Evolutionary conservation across 1,284 basidiomycete genomes (phyloP).

Genomic region (Microbotryum intermedium): DNA sequence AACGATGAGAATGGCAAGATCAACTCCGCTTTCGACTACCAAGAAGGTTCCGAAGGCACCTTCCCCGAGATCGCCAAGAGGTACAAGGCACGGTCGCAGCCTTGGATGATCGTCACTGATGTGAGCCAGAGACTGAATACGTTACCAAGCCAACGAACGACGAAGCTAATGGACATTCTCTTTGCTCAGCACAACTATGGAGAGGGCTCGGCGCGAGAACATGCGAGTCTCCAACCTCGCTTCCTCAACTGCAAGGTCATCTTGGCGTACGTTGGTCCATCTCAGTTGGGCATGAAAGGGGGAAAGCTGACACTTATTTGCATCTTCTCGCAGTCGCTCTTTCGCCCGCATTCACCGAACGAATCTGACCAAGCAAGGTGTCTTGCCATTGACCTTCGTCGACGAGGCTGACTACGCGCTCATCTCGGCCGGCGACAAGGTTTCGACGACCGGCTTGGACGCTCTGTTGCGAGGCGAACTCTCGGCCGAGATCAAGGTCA

Average conservation of each 20-base stretch:
- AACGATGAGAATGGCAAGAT: conserved; percentile 82
- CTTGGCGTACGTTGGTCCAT: conserved; percentile 38
- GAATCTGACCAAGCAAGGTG: conserved; percentile 72
- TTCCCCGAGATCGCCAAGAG: conserved; percentile 84
- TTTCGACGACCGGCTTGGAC: conserved; percentile 52
- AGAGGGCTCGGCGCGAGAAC: conserved; percentile 95
- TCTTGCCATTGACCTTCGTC: conserved; percentile 84
- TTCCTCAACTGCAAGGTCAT: conserved; percentile 63
- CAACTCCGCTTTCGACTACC: conserved; percentile 70
- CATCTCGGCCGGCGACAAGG: conserved; percentile 68
- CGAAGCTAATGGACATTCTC: neutral
- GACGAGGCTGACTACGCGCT: conserved; percentile 73
- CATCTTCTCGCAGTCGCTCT: conserved; percentile 48
- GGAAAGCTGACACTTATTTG: neutral
- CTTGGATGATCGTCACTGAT: conserved; percentile 92
- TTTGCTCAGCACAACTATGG: conserved; percentile 55
- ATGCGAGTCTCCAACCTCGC: conserved; percentile 91
- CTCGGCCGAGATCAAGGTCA: conserved; percentile 52
- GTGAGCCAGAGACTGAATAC: conserved; percentile 16
- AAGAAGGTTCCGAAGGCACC: conserved; percentile 55
- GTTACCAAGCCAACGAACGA: neutral
- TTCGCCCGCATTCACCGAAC: conserved; percentile 99
- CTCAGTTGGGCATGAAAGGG: neutral
- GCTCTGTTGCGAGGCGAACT: conserved; percentile 50
- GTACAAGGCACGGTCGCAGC: conserved; percentile 67